Percentiles rank a stretch among this genome's conserved stretches.
Conservation (phyloP, 2,329 filamentous ascomycete species). For the Aspergillus terreus region DNA sequence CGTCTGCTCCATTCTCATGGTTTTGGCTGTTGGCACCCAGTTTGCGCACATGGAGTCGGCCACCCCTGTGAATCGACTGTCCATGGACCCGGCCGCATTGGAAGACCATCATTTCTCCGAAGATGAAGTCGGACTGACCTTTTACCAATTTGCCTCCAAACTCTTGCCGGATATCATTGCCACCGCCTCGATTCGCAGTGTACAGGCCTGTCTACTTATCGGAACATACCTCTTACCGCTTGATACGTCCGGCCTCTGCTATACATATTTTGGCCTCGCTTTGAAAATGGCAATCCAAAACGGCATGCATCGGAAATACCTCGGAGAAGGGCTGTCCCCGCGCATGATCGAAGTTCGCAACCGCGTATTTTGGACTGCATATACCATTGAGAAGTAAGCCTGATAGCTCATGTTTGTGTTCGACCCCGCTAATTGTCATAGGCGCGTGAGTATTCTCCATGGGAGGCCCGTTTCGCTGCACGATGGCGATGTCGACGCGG, state of each 20-base stretch:
- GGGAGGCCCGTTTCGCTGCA: conserved; percentile 54
- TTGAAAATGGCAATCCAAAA: conserved; percentile 58
- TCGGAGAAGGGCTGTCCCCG: conserved; percentile 46
- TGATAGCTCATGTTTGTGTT: background rate
- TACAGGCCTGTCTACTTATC: conserved; percentile 56
- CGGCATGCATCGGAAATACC: conserved; percentile 55
- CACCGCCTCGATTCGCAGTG: conserved; percentile 54
- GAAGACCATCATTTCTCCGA: conserved; percentile 44
- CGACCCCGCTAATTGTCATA: conserved; percentile 15
- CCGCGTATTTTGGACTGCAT: conserved; percentile 56
- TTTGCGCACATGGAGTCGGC: conserved; percentile 42
- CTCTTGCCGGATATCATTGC: conserved; percentile 57
- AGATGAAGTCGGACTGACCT: conserved; percentile 53
- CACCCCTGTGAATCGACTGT: conserved; percentile 32
- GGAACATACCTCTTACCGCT: conserved; percentile 55
- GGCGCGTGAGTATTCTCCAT: conserved; percentile 55
- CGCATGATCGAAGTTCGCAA: conserved; percentile 52
- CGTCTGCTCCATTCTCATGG: conserved; percentile 42
- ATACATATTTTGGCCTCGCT: conserved; percentile 55
- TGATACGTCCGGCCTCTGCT: conserved; percentile 55
- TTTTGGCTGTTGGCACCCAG: conserved; percentile 42
- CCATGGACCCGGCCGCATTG: conserved; percentile 17
- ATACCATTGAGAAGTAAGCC: conserved; percentile 53
- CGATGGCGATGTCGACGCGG: conserved; percentile 52
- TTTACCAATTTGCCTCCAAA: conserved; percentile 55